Base-by-base conservation (phyloP, 2,329 filamentous ascomycete genomes). In the Sarocladium oryzae region DNA sequence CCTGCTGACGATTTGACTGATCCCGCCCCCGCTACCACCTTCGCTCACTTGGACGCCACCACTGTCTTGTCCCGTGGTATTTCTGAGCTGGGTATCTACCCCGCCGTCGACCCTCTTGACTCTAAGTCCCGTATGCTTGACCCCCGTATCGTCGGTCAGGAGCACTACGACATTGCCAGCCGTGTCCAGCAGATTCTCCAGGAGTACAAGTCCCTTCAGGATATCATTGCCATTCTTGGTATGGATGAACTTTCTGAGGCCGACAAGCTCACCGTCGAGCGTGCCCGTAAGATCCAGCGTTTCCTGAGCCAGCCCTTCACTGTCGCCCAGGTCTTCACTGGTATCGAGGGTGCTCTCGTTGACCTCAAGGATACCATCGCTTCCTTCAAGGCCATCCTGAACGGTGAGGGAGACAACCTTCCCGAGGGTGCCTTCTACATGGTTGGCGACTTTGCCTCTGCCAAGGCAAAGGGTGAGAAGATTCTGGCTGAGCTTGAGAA, bases 1-100 rank as follows among this genome's bases (percentile, higher is more conserved):
- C 93, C 93, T 74, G 93, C 93, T 87, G 93, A 99, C 76, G 93
- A 99, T 88, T 86, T 99, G 89, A 99, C 93, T 81, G 93, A 99
- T 80, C 93, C 93, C 78, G 93, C 93, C 63, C 93, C 93, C 65
- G 93, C 93, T 73, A 97, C 93, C 75, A 99, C 93, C 75, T 99
- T 99, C 78, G 93, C 93, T 73, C 93, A 99, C 78, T 88, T 99
- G 86, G 93, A 99, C 82, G 93, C 93, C 83, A 99, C 93, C 76
- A 99, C 93, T 85, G 93, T 97, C 73, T 82, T 99, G 84, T 99
- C 93, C 69, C 92, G 93, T 88, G 92, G 93, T 91, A 99, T 99
- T 74, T 97, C 93, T 62, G 93, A 99, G 84, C 82, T 99, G 85
- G 93, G 93, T 90, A 99, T 97, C 81, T 99, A 99, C 85, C 93